A percentile compares a stretch with the other conserved stretches of the same genome.
Evolutionary conservation across 805 yeast species (phyloP).

Genomic region (Candida sphagnicola): DNA sequence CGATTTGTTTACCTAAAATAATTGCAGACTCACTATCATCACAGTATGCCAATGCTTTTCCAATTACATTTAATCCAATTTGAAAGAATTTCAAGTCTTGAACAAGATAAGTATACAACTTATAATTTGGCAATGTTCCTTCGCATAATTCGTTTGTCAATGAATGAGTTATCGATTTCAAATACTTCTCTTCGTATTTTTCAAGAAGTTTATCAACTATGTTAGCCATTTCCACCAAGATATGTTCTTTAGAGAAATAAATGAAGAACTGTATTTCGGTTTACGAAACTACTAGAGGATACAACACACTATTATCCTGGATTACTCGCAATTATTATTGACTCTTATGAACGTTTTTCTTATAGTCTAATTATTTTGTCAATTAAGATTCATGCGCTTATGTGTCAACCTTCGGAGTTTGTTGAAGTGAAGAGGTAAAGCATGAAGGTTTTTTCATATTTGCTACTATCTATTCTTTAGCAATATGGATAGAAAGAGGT

Average conservation of each 20-base stretch:
- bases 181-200: conserved; percentile 14
- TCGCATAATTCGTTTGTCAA: conserved; percentile 43
- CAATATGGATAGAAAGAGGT: not conserved
- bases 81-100: conserved; percentile 50
- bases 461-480: too few relatives aligned
- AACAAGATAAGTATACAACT: conserved; percentile 39
- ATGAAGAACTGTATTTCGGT: too few relatives aligned
- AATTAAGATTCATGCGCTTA: too few relatives aligned
- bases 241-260: not conserved
- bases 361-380: too few relatives aligned
- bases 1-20: conserved; percentile 45
- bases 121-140: conserved; percentile 42
- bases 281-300: too few relatives aligned
- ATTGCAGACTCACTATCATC: conserved; percentile 36
- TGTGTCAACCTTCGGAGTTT: too few relatives aligned
- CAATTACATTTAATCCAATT: conserved; percentile 37
- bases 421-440: too few relatives aligned
- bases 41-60: conserved; percentile 42
- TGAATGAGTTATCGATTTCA: conserved; percentile 32
- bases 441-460: too few relatives aligned
- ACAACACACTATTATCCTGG: too few relatives aligned
- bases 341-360: too few relatives aligned
- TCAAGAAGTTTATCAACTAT: conserved; percentile 11
- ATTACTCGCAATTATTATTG: too few relatives aligned
- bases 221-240: conserved; percentile 2